A percentile compares a stretch with the other conserved stretches of the same genome.
Conservation (phyloP, 2,329 filamentous ascomycete genomes). For the Diaporthe batatas region DNA sequence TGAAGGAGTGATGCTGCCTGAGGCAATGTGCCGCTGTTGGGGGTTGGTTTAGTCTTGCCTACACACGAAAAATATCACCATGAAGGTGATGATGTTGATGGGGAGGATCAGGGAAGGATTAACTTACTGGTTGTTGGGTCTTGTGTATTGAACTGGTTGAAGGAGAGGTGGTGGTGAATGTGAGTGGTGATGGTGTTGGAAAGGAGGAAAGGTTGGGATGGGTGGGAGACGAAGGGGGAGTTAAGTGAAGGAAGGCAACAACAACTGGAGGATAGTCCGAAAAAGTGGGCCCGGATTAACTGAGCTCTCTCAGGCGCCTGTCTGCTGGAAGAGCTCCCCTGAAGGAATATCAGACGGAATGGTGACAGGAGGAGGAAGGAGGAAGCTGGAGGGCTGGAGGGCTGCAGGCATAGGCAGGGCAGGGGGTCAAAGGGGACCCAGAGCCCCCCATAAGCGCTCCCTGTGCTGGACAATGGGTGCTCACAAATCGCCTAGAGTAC, state of each 20-base stretch:
- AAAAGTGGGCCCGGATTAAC: constrained; percentile 1
- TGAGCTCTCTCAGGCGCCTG: not conserved
- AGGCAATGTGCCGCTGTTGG: not conserved
- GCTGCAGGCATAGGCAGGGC: not conserved
- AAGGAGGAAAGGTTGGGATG: constrained; percentile 5
- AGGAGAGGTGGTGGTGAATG: not conserved
- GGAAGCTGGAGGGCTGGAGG: not conserved
- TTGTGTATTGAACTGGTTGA: not conserved
- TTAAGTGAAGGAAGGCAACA: not conserved
- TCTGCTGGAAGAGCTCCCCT: not conserved
- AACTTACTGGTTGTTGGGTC: constrained; percentile 13
- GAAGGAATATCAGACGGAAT: not conserved
- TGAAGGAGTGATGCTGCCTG: not conserved
- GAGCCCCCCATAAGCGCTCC: not conserved
- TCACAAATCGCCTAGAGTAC: no score
- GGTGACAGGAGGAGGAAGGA: not conserved
- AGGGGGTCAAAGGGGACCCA: not conserved
- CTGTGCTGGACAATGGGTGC: not conserved
- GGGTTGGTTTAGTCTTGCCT: not conserved
- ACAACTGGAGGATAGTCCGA: not conserved
- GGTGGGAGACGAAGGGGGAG: not conserved
- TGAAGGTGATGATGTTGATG: not conserved
- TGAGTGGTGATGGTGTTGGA: not conserved
- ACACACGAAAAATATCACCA: not conserved
- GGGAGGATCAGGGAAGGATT: not conserved